phyloP scores from a whole-genome alignment of 1,139 yeast genomes.

The Candida smagusa region DNA sequence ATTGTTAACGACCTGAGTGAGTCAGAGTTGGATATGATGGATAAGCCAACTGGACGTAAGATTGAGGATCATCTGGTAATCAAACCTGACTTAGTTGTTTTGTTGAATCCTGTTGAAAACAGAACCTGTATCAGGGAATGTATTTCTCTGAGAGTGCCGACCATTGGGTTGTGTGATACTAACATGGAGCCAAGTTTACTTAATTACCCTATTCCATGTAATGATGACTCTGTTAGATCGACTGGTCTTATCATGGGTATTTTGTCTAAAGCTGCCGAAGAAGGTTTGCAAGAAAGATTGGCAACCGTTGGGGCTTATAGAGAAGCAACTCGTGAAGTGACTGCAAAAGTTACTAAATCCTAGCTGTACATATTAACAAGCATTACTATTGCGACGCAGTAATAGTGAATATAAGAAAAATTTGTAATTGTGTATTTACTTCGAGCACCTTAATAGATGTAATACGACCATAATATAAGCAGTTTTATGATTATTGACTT shows the following conservation, averaged over 20 bases:
- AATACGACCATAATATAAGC: too few species aligned
- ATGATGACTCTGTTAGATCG: slow-evolving; percentile 88
- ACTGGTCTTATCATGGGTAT: slow-evolving; percentile 79
- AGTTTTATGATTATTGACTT: too few species aligned
- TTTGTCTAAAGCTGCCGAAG: slow-evolving; percentile 79
- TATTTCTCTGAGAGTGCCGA: slow-evolving; percentile 77
- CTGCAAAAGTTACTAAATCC: background rate
- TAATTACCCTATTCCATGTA: slow-evolving; percentile 94
- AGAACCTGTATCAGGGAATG: slow-evolving; percentile 82
- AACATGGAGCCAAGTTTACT: slow-evolving; percentile 87
- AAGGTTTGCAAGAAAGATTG: slow-evolving; percentile 63
- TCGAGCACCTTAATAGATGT: too few species aligned
- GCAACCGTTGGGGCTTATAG: slow-evolving; percentile 30
- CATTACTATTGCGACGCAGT: too few species aligned
- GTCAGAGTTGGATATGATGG: slow-evolving; percentile 38
- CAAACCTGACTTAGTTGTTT: slow-evolving; percentile 84
- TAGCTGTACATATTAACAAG: background rate
- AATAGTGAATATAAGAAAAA: too few species aligned
- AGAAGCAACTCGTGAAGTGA: background rate
- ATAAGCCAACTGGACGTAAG: slow-evolving; percentile 53
- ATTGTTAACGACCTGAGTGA: slow-evolving; percentile 58
- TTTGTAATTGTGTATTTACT: too few species aligned
- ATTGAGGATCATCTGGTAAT: slow-evolving; percentile 50
- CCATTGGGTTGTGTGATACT: slow-evolving; percentile 91
- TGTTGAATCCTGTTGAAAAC: slow-evolving; percentile 87